Conservation (phyloP, 257 asterid species). For the Lithospermum erythrorhizon region DNA sequence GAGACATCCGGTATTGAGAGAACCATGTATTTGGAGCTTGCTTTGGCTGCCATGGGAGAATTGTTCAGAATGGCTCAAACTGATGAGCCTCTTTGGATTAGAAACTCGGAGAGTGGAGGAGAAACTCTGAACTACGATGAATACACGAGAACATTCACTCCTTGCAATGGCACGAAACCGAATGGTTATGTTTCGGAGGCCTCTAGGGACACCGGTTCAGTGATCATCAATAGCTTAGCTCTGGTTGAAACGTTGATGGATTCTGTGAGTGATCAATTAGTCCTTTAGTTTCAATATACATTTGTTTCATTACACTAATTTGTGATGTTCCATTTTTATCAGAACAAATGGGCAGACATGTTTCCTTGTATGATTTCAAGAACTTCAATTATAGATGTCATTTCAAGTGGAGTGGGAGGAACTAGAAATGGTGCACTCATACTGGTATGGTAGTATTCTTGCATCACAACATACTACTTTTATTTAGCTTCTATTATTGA, state of each 20-base stretch:
- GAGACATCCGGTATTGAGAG: slow-evolving; percentile 28
- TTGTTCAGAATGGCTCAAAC: slow-evolving; percentile 64
- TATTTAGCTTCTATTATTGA: neutral
- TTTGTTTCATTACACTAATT: neutral
- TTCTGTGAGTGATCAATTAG: slow-evolving; percentile 25
- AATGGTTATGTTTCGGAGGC: slow-evolving; percentile 40
- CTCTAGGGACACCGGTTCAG: slow-evolving; percentile 40
- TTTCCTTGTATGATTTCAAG: slow-evolving; percentile 44
- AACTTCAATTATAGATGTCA: slow-evolving; percentile 36
- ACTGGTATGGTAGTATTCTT: slow-evolving; percentile 64
- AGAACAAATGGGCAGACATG: slow-evolving; percentile 62
- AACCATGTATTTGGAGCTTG: slow-evolving; percentile 78
- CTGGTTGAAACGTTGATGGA: slow-evolving; percentile 53
- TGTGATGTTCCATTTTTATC: slow-evolving; percentile 2
- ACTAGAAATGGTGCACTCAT: slow-evolving; percentile 61
- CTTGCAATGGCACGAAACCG: slow-evolving; percentile 45
- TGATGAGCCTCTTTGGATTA: slow-evolving; percentile 71
- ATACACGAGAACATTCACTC: slow-evolving; percentile 29
- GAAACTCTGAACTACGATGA: slow-evolving; percentile 40
- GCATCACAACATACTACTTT: neutral
- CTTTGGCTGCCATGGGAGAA: slow-evolving; percentile 82
- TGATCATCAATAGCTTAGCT: slow-evolving; percentile 43
- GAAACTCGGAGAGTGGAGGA: slow-evolving; percentile 45
- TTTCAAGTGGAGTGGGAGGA: slow-evolving; percentile 49
- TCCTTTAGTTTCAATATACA: neutral